Conservation (phyloP, 495 filamentous ascomycete genomes). For the Penicillium diatomitis region DNA sequence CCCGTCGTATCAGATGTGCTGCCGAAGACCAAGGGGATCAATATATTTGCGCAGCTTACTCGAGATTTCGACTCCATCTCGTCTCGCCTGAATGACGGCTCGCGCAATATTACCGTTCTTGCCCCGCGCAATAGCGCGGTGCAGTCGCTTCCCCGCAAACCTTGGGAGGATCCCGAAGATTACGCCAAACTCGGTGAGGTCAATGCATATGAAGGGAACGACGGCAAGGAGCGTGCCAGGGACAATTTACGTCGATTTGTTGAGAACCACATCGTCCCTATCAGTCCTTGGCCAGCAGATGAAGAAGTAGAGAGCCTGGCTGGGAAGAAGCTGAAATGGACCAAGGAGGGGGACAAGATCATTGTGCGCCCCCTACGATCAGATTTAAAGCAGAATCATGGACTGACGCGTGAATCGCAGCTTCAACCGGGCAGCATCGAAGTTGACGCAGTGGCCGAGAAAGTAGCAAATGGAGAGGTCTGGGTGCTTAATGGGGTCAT, state of each 20-base stretch:
- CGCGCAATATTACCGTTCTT: conserved; percentile 76
- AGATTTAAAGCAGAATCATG: background rate
- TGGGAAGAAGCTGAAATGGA: conserved; percentile 75
- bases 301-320: conserved; percentile 62
- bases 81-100: conserved; percentile 57
- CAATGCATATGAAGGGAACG: conserved; percentile 68
- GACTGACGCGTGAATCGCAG: conserved; percentile 29
- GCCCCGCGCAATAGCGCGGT: conserved; percentile 80
- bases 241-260: conserved; percentile 76
- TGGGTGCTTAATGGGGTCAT: conserved; percentile 63
- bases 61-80: conserved; percentile 68
- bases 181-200: conserved; percentile 59
- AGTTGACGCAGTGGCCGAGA: conserved; percentile 58
- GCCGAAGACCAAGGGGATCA: conserved; percentile 69
- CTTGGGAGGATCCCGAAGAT: conserved; percentile 86
- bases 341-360: conserved; percentile 62
- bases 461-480: conserved; percentile 79
- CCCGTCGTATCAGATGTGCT: conserved; percentile 78
- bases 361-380: conserved; percentile 41
- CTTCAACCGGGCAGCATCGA: conserved; percentile 73
- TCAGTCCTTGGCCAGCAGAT: conserved; percentile 70
- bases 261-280: conserved; percentile 72
- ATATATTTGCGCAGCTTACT: conserved; percentile 80
- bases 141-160: conserved; percentile 72
- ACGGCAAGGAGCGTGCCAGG: conserved; percentile 71